These are phyloP conservation scores for Geosiphon pyriformis DNA, from an alignment of 192 early-diverging fungal genomes.

Conservation along the genomic window DNA sequence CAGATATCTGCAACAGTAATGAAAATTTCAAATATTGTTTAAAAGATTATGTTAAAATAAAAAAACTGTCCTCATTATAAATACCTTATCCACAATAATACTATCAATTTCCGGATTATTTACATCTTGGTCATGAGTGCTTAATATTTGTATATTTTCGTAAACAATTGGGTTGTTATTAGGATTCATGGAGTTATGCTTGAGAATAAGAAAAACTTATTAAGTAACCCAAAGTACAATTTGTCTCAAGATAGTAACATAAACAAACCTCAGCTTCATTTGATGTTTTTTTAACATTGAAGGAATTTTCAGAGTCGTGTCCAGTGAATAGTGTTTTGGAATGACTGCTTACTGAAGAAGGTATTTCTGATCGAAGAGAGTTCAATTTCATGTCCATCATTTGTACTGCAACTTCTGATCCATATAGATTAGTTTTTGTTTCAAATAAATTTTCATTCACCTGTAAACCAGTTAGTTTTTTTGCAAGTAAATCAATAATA, in stretches of 20 bases:
- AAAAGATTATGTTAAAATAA: background rate
- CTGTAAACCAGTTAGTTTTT: conserved; percentile 19
- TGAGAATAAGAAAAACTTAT: conserved; percentile 3
- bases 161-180: conserved; percentile 6
- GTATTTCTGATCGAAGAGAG: conserved; percentile 1
- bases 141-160: conserved; percentile 12
- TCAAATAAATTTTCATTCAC: conserved; percentile 15
- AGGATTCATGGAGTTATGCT: conserved; percentile 13
- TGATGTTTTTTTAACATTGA: conserved; percentile 2
- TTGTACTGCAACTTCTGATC: conserved; percentile 13
- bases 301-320: background rate
- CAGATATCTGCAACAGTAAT: conserved; percentile 9
- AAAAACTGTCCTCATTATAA: background rate
- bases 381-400: background rate
- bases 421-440: conserved; percentile 12
- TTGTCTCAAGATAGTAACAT: conserved; percentile 11
- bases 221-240: conserved; percentile 4
- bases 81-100: conserved; percentile 14
- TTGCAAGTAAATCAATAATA: conserved; percentile 10
- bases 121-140: conserved; percentile 13
- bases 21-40: conserved; percentile 12
- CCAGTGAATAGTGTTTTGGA: background rate
- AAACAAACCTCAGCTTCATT: conserved; percentile 4
- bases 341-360: conserved; percentile 1
- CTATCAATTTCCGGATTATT: conserved; percentile 1